Evolutionary conservation across 208 protist genomes (phyloP), one percentile per base, ranked within the genome.

Genomic region (Acanthamoeba triangularis): DNA sequence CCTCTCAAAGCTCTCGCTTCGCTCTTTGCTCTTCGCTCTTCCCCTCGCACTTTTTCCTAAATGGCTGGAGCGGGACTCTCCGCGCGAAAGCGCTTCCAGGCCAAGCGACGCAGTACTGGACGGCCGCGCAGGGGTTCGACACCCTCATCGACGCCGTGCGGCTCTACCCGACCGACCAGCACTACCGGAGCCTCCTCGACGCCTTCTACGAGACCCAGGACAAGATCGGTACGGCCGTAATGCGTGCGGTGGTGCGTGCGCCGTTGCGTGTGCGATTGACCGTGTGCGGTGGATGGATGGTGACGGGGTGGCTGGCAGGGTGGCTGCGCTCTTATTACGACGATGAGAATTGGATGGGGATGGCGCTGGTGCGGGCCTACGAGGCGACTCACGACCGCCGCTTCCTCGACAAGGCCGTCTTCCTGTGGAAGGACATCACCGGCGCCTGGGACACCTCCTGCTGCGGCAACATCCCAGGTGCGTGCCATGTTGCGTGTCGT

Each of bases 331-430:
- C 13, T n/a, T 78, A 37, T 4, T 78, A 78, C 28, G 69, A 78
- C 28, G 69, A 78, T 78, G n/a, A 41, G 28, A 78, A 78, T 28
- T 78, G 69, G 69, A 78, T 78, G 69, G 69, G 8, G 33, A 78
- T 78, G 69, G 69, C 69, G 11, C 69, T 78, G 11, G 35, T 78
- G 35, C 69, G 69, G 5, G 69, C 69, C 33, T 78, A 47, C 30
- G 33, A 44, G 35, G 28, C 16, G 8, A 78, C 69, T n/a, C 13
- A 41, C 4, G 69, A 78, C 28, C 2, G 18, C 13, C 69, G 69
- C 28, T 78, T 78, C 30, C 35, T 78, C 13, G 35, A 3, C 18
- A 33, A 14, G 28, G 69, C 69, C 10, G 69, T 78, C 30, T 47
- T 18, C 8, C 30, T 78, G 69, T 78, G 69, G 69, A 44, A 78